Base-by-base conservation (phyloP, 2,329 filamentous ascomycete genomes). In the Phialophora chinensis region DNA sequence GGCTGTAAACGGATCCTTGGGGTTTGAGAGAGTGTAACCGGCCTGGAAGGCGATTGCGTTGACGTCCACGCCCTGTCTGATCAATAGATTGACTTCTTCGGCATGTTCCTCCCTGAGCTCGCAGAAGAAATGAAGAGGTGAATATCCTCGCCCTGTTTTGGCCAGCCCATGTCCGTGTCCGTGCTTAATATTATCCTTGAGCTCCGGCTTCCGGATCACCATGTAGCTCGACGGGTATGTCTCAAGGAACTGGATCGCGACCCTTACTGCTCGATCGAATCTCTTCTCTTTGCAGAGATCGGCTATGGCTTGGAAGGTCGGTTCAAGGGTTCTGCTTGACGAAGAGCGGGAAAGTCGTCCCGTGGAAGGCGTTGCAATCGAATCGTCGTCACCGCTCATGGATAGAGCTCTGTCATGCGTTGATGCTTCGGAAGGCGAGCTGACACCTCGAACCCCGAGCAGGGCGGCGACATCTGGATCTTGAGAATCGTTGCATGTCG, bases 101-200 rank as follows among this genome's bases (percentile, higher is more conserved):
- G 55, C 60, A n/a, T 66, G 58, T 56, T 72, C 70, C 17, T 67
- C 60, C 31, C 66, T 66, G 2, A 70, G 62, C 38, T 71, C 70
- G 55, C 70, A 72, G 61, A 72, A 69, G 54, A 68, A 71, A 60
- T 72, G 70, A 1, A 72, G 49, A 14, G 70, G 67, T 12, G 69
- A 53, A 50, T 69, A 72, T 2, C 70, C 70, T 42, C 64, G 58
- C 4, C 70, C 70, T 2, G 70, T 69, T 11, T 62, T 63, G 3
- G 70, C 65, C 49, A 72, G 58, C 4, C 68, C 68, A 11, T 58
- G 44, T 17, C 64, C 68, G 8, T 20, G 33, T 2, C 70, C 70
- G 27, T 66, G 67, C 35, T 66, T 65, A 23, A 72, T 68, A 33
- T 69, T 71, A 23, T 68, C 66, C 47, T 68, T 66, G 25, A 72